These are phyloP conservation scores for Lyophyllum shimeji DNA, from an alignment of 768 basidiomycete species.

Conservation along the genomic window DNA sequence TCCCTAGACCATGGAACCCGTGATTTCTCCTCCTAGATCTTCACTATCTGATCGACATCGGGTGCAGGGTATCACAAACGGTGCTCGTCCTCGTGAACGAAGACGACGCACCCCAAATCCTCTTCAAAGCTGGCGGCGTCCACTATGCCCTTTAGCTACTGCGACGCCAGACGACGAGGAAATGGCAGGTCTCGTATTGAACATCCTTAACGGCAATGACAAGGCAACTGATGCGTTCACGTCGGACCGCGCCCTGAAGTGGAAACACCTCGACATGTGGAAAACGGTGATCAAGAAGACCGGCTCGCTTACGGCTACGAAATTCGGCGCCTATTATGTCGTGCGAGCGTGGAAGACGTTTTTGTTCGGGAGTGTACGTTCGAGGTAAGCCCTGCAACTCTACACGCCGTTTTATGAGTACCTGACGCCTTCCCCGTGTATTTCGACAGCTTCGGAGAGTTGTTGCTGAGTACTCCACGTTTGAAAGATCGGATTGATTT, in stretches of 20 bases:
- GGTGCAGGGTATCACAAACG: slow-evolving; percentile 8
- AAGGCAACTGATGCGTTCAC: slow-evolving; percentile 4
- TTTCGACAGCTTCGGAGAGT: slow-evolving; percentile 19
- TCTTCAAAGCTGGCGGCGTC: not conserved
- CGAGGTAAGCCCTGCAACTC: slow-evolving; percentile 15
- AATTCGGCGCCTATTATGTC: slow-evolving; percentile 12
- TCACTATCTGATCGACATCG: not conserved
- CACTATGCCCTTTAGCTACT: not conserved
- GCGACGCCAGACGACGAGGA: not conserved
- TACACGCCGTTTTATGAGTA: not conserved
- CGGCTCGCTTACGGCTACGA: slow-evolving; percentile 9
- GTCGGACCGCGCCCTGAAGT: slow-evolving; percentile 23
- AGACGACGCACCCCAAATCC: not conserved
- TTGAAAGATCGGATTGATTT: slow-evolving; percentile 22
- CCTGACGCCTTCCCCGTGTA: not conserved
- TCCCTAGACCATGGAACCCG: slow-evolving; percentile 31
- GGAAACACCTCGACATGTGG: slow-evolving; percentile 28
- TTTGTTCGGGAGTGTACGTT: slow-evolving; percentile 21
- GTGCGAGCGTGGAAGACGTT: slow-evolving; percentile 22
- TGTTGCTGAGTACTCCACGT: slow-evolving; percentile 10
- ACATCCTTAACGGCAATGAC: not conserved
- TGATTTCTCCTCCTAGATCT: not conserved
- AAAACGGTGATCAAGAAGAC: slow-evolving; percentile 19
- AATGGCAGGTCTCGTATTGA: not conserved
- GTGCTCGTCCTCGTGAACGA: slow-evolving; percentile 12